Evolutionary conservation across 176 grass and related monocot genomes (phyloP), one percentile per base, ranked within the genome.

Genomic region (Alopecurus myosuroides): DNA sequence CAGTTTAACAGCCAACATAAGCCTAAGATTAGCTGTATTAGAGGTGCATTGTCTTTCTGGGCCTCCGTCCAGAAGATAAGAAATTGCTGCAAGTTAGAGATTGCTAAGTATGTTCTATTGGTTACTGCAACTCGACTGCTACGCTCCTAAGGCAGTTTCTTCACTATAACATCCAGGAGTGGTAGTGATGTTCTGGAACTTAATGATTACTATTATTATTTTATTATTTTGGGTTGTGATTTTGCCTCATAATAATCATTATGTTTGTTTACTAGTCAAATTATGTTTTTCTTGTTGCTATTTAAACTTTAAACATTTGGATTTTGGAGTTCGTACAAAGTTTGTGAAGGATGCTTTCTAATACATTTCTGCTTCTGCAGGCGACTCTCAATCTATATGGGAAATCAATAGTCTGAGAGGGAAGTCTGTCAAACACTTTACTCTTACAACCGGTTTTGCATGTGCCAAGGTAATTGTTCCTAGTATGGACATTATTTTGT

Each of bases 361-460:
- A 86, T 30, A 80, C 74, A 65, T 60, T 66, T 88, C 17, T 91
- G 61, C 42, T 81, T 85, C 70, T 87, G 55, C 92, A 99, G 97
- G 97, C 36, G 91, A 96, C 74, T 86, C 89, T 64, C 88, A 96
- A 78, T 88, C 91, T 70, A 96, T 99, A 88, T 99, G 97, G 97
- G 81, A 84, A 39, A 91, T 94, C 62, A 93, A 96, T 85, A 87
- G 87, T 77, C 83, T 99, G 39, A 96, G 97, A 92, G 91, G 88
- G 49, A 99, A 88, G 68, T 88, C 81, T 63, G 55, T 91, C 85
- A 96, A 96, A 73, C 74, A 85, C 23, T 87, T 79, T 46, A 92
- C 89, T 37, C 87, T 91, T 70, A 74, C 73, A 65, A 84, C 83
- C 87, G 97, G 97, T 49, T 94, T 99, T 91, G 88, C 97, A 44